Conservation (phyloP, 179 eudicot genomes). For the Dionaea muscipula region DNA sequence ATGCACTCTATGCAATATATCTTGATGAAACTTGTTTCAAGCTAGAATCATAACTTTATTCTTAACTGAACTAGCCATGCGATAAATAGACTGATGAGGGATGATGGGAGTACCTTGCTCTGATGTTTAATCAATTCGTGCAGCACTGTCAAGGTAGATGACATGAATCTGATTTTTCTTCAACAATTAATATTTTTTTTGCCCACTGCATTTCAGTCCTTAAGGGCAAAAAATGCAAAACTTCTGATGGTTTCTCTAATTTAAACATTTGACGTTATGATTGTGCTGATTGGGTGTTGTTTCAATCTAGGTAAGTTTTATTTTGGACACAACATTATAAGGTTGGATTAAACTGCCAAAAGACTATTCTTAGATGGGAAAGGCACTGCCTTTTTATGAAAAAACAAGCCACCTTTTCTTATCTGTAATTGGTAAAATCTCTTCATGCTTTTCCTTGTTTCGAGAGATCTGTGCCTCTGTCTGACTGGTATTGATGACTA, state of each 20-base stretch:
- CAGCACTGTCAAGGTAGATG: slow-evolving; percentile 50
- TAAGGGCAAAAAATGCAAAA: slow-evolving; percentile 15
- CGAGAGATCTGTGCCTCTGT: slow-evolving; percentile 6
- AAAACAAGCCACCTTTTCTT: slow-evolving; percentile 22
- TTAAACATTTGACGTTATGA: slow-evolving; percentile 10
- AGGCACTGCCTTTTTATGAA: slow-evolving; percentile 22
- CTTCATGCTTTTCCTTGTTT: slow-evolving; percentile 9
- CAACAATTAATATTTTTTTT: slow-evolving; percentile 12
- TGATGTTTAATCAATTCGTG: slow-evolving; percentile 53
- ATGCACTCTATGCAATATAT: slow-evolving; percentile 15
- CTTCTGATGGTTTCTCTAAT: slow-evolving; percentile 13
- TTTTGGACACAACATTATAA: slow-evolving; percentile 26
- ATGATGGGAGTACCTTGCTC: slow-evolving; percentile 58
- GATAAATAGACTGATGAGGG: slow-evolving; percentile 58
- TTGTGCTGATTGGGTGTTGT: slow-evolving; percentile 28
- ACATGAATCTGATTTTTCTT: slow-evolving; percentile 33
- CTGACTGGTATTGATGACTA: too few species aligned
- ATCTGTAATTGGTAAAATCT: slow-evolving; percentile 9
- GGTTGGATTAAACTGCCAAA: slow-evolving; percentile 26
- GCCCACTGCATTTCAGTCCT: slow-evolving; percentile 11
- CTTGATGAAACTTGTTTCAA: slow-evolving; percentile 15
- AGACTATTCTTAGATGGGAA: slow-evolving; percentile 24
- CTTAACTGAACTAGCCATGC: slow-evolving; percentile 57
- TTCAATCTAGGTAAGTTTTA: slow-evolving; percentile 44
- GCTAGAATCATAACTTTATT: slow-evolving; percentile 37